phyloP scores from a whole-genome alignment of 2,329 filamentous ascomycete species.

The Fusarium verrucosum region DNA sequence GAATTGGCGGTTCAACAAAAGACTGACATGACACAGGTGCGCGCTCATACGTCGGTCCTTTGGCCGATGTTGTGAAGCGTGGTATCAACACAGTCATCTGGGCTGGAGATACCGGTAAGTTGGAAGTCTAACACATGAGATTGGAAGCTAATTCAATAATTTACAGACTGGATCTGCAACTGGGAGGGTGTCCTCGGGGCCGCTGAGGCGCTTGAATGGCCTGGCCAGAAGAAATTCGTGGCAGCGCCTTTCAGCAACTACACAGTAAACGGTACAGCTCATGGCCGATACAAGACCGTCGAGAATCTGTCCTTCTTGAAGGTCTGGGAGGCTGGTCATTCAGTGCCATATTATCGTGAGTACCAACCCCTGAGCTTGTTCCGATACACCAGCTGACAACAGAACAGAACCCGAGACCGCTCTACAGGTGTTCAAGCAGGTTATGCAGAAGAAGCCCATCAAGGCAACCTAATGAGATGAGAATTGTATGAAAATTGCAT shows the following conservation, averaged over 20 bases:
- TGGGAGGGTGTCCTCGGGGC: conserved; percentile 62
- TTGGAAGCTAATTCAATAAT: neutral
- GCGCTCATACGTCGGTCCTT: conserved; percentile 55
- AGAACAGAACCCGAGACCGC: conserved; percentile 41
- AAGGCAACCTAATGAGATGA: conserved; percentile 27
- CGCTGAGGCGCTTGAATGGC: conserved; percentile 57
- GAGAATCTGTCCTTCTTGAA: conserved; percentile 68
- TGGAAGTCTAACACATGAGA: neutral
- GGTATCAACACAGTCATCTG: conserved; percentile 62
- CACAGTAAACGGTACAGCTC: conserved; percentile 57
- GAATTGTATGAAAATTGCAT: neutral
- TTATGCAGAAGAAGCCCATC: conserved; percentile 39
- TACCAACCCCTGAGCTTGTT: neutral
- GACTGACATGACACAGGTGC: conserved; percentile 44
- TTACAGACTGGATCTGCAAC: conserved; percentile 65
- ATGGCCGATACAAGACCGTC: conserved; percentile 60
- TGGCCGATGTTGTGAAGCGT: conserved; percentile 57
- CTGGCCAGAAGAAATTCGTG: conserved; percentile 53
- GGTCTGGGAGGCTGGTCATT: conserved; percentile 67
- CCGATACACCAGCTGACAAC: conserved; percentile 1
- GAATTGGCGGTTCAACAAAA: too few relatives aligned
- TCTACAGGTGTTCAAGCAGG: conserved; percentile 42
- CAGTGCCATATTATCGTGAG: conserved; percentile 59
- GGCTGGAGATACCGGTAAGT: conserved; percentile 61
- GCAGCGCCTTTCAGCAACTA: conserved; percentile 50